Evolutionary conservation across 495 filamentous ascomycete species (phyloP), one percentile per base, ranked within the genome.

Genomic region (Penicillium argentinense): DNA sequence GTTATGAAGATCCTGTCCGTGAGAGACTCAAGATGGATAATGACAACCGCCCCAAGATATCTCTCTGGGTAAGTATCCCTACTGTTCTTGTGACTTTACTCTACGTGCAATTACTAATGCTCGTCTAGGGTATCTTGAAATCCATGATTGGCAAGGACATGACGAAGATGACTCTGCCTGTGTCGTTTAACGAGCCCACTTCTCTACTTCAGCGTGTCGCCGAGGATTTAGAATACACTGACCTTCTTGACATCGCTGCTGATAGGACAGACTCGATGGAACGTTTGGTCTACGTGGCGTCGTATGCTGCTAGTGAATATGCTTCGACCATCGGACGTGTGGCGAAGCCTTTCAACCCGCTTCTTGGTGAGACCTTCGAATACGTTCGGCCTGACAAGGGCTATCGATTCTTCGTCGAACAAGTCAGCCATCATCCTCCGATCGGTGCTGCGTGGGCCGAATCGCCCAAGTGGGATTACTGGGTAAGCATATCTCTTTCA

Each of bases 141-240:
- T 98, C 93, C 29, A 98, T 98, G 93, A 96, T 98, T 58, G 93
- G 93, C 45, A 98, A 97, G 64, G 93, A 98, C 63, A 97, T 98
- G 93, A 98, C 93, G 14, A 97, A 91, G 72, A 97, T 98, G 93
- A 98, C 93, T 2, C 76, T 98, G 4, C 93, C 93, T 0, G 93
- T 98, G 4, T 96, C 93, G 9, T 98, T 98, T 74, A 98, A 98
- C 64, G 93, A 98, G 68, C 95, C 95, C 9, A 98, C 93, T 9
- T 97, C 93, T 13, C 72, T 98, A n/a, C 80, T 98, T 16, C 91
- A 97, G 59, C 88, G 93, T 60, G 91, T 95, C 22, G 88, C 89
- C 2, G 93, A 98, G 70, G 93, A 98, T 60, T 87, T 98, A 84
- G 93, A 98, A 69, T 98, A 98, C 57, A 86, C 90, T 2, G 89